These are phyloP conservation scores for Sporothrix phasma DNA, from an alignment of 2,329 filamentous ascomycete genomes.

Conservation along the genomic window DNA sequence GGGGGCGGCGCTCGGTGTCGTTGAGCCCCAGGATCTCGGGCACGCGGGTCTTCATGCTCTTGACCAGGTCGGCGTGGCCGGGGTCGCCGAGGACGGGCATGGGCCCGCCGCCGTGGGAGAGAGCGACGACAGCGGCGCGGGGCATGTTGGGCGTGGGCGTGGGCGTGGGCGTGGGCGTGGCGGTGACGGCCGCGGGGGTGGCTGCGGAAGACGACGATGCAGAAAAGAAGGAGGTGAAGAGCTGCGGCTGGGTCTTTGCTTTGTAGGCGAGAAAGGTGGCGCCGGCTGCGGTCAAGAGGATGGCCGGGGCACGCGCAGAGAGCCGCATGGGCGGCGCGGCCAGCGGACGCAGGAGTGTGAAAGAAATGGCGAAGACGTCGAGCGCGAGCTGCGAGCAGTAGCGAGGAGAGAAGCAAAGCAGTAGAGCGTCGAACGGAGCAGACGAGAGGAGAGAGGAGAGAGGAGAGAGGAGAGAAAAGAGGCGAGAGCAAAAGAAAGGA, in stretches of 20 bases:
- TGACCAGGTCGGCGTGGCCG: constrained; percentile 38
- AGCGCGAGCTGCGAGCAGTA: not conserved
- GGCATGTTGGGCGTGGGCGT: constrained; percentile 25
- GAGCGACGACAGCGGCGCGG: constrained; percentile 35
- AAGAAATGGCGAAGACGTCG: not conserved
- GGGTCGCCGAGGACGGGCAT: constrained; percentile 50
- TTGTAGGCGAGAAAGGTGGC: constrained; percentile 15
- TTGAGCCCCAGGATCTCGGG: constrained; percentile 46
- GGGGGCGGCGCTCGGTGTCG: constrained; percentile 32
- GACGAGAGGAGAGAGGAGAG: too few relatives aligned
- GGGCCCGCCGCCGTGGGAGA: constrained; percentile 45
- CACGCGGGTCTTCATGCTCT: constrained; percentile 42
- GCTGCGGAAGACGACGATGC: not conserved
- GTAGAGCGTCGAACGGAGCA: too few relatives aligned
- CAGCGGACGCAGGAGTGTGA: not conserved
- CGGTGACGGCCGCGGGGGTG: not conserved
- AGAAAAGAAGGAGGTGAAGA: not conserved
- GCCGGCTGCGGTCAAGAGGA: constrained; percentile 17
- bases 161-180: not conserved
- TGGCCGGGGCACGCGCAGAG: constrained; percentile 10
- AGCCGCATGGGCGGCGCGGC: constrained; percentile 17
- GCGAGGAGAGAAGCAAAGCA: not conserved
- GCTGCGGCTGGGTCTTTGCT: not conserved
- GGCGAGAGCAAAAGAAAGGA: too few relatives aligned
- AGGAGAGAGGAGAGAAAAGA: too few relatives aligned